Evolutionary conservation across 805 yeast species (phyloP).

Genomic region (Nadsonia fulvescens): DNA sequence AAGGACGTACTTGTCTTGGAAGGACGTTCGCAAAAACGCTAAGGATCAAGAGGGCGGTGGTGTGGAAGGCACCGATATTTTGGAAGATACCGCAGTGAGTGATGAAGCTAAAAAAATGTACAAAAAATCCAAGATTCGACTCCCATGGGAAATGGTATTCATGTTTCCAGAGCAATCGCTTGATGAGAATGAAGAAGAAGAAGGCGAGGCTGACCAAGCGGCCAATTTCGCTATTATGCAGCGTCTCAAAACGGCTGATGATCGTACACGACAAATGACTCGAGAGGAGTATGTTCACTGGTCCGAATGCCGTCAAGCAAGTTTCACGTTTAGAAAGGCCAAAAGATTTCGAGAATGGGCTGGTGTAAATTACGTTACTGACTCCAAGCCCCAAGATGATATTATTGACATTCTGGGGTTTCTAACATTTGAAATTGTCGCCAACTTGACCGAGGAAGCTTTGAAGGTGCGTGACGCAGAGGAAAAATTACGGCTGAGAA

Average conservation of each 20-base stretch:
- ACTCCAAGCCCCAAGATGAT: slow-evolving; percentile 86
- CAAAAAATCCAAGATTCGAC: slow-evolving; percentile 59
- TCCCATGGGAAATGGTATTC: slow-evolving; percentile 91
- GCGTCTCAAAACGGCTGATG: slow-evolving; percentile 81
- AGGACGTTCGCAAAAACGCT: slow-evolving; percentile 78
- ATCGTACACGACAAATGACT: slow-evolving; percentile 84
- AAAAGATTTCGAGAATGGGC: slow-evolving; percentile 95
- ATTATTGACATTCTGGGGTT: slow-evolving; percentile 92
- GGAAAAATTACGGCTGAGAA: slow-evolving; percentile 25
- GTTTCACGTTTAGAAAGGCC: slow-evolving; percentile 88
- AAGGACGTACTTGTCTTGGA: slow-evolving; percentile 88
- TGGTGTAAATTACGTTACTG: slow-evolving; percentile 65
- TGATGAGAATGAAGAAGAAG: slow-evolving; percentile 41
- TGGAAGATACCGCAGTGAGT: slow-evolving; percentile 27
- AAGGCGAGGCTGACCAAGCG: slow-evolving; percentile 79
- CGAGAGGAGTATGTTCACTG: slow-evolving; percentile 95
- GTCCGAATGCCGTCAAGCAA: slow-evolving; percentile 97
- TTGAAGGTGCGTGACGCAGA: slow-evolving; percentile 58
- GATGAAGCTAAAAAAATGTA: slow-evolving; percentile 14
- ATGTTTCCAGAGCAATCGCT: slow-evolving; percentile 86
- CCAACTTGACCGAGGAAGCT: slow-evolving; percentile 85
- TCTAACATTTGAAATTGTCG: slow-evolving; percentile 89
- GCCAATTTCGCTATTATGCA: slow-evolving; percentile 80
- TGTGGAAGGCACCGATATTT: slow-evolving; percentile 33
- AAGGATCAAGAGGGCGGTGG: slow-evolving; percentile 50